Evolutionary conservation across 2,329 filamentous ascomycete species (phyloP).

Genomic region (Clarireedia sp.): DNA sequence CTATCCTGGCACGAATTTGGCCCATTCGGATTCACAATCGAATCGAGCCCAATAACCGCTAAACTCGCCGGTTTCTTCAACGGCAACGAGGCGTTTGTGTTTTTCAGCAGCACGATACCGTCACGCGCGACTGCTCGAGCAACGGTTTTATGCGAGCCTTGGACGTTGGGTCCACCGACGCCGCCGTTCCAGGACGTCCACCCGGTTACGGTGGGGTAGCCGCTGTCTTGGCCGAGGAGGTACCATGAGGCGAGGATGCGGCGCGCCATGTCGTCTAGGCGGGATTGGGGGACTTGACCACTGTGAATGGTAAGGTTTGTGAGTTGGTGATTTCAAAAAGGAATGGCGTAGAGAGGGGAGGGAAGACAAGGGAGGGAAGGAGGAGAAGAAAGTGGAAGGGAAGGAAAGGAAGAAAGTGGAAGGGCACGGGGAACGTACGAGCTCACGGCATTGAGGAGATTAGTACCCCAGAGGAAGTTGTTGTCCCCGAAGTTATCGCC

Average conservation of each 20-base stretch:
- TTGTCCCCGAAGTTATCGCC: constrained; percentile 51
- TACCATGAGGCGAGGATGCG: constrained; percentile 59
- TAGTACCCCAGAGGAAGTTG: constrained; percentile 45
- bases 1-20: constrained; percentile 56
- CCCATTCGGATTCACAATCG: constrained; percentile 51
- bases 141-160: constrained; percentile 54
- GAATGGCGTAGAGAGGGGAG: constrained; percentile 12
- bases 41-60: constrained; percentile 55
- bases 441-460: constrained; percentile 43
- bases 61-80: constrained; percentile 45
- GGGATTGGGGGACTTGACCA: constrained; percentile 48
- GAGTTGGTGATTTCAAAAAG: not conserved
- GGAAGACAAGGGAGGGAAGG: constrained; percentile 6
- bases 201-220: constrained; percentile 45
- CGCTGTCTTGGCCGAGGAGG: constrained; percentile 41
- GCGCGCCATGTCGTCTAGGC: constrained; percentile 59
- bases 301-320: constrained; percentile 27
- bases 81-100: constrained; percentile 48
- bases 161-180: constrained; percentile 36
- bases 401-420: too few relatives aligned
- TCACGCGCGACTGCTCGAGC: constrained; percentile 48
- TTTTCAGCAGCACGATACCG: constrained; percentile 61
- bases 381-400: not conserved
- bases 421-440: constrained; percentile 21
- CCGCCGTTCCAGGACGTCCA: constrained; percentile 32